Evolutionary conservation across 495 filamentous ascomycete species (phyloP), one percentile per base, ranked within the genome.

Genomic region (Ramalina peruviana): DNA sequence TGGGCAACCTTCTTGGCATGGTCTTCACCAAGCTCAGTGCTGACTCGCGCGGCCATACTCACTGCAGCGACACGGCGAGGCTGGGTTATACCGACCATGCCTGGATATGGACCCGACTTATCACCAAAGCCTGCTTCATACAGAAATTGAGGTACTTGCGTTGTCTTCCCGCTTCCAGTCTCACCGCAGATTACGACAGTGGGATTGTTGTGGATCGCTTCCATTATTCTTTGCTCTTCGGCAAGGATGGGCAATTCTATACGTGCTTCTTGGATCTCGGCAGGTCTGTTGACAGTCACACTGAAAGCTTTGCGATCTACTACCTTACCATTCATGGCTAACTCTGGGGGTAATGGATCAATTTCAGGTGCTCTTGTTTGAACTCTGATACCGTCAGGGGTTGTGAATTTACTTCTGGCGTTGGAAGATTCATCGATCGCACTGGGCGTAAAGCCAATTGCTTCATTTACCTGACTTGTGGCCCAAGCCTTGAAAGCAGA

Each of bases 161-260:
- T 98, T 0, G 93, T 98, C 61, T 98, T 98, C 61, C 92, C 92
- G 57, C 86, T 94, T 61, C 92, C 92, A 48, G 92, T 98, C 10
- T 88, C 81, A 63, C 93, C 92, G 66, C 88, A 96, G n/a, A 98
- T 80, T 16, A 98, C 83, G 0, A 94, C 82, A 1, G 81, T 75
- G 41, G 87, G 71, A 62, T 94, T 85, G 58, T 89, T 86, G 61
- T 93, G 79, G 16, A 97, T 88, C 3, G 89, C 88, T 69, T 98
- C 92, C 92, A 98, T 98, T 20, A 98, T 94, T 57, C 84, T 88
- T 58, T 97, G 92, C 60, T 98, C 92, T 59, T 97, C 92, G 1
- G 85, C 84, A 25, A 95, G 88, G 4, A 98, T 82, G 0, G 92
- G 92, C 27, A 98, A 70, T 20, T 81, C 75, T n/a, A 88, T 67